Evolutionary conservation across 2,329 filamentous ascomycete species (phyloP).

Genomic region (Aureobasidium sp.): DNA sequence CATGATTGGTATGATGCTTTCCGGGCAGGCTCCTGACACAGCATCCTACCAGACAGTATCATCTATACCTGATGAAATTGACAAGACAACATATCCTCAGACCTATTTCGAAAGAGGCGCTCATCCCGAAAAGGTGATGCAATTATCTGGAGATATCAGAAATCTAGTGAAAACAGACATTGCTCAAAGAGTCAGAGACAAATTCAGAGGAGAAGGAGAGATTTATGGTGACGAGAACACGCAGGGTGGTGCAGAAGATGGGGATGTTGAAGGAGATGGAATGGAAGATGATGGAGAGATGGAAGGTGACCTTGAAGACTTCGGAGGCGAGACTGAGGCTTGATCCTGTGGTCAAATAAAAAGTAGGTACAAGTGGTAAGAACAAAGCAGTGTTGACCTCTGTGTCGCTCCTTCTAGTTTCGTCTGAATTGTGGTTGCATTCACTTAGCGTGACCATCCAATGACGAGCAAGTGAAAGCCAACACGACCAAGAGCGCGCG

Average conservation of each 20-base stretch:
- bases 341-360: background rate
- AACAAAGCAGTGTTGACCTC: background rate
- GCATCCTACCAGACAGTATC: conserved; percentile 18
- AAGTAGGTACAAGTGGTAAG: background rate
- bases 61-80: background rate
- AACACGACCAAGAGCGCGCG: background rate
- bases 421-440: background rate
- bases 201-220: background rate
- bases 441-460: background rate
- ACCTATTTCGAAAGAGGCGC: conserved; percentile 7
- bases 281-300: conserved; percentile 11
- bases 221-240: background rate
- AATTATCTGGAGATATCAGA: conserved; percentile 8
- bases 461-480: background rate
- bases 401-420: background rate
- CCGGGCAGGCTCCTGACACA: conserved; percentile 26
- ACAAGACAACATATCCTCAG: background rate
- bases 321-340: conserved; percentile 5
- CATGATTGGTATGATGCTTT: conserved; percentile 55
- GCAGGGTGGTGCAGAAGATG: conserved; percentile 11
- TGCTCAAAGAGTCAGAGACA: conserved; percentile 1
- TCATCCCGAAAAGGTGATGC: conserved; percentile 10
- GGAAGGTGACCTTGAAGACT: conserved; percentile 15
- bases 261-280: background rate
- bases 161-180: conserved; percentile 7